phyloP scores from a whole-genome alignment of 129 eudicot species.

The Artemisia argyi region DNA sequence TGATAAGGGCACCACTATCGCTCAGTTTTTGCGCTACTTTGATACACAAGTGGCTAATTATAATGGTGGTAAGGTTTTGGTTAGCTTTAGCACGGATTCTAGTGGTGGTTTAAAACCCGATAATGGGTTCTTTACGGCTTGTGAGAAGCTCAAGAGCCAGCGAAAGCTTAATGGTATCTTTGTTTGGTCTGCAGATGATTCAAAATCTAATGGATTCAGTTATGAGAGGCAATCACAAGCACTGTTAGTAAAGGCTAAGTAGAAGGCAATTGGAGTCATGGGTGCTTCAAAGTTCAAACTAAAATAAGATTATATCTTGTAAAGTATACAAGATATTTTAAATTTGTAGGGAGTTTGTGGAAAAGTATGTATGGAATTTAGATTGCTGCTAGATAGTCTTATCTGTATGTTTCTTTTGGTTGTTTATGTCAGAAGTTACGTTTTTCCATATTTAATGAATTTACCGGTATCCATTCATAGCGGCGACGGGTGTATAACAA shows the following conservation, averaged over 20 bases:
- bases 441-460: no score
- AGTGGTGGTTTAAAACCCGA: neutral
- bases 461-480: no score
- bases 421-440: no score
- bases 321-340: no score
- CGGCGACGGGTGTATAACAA: no score
- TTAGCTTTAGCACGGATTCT: no score
- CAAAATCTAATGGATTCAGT: conserved; percentile 35
- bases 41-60: no score
- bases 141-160: conserved; percentile 37
- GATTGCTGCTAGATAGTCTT: neutral
- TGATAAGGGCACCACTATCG: no score
- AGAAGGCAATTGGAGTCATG: conserved; percentile 2
- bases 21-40: no score
- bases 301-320: conserved; percentile 12
- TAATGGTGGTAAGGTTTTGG: no score
- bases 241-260: conserved; percentile 22
- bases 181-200: conserved; percentile 57
- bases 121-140: conserved; percentile 43
- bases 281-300: neutral
- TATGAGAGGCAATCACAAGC: conserved; percentile 48
- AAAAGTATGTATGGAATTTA: neutral
- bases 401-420: no score
- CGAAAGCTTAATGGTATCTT: conserved; percentile 45
- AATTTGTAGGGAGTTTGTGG: no score